phyloP scores from a whole-genome alignment of 148 eudicot species.

The Nyssa sinensis region DNA sequence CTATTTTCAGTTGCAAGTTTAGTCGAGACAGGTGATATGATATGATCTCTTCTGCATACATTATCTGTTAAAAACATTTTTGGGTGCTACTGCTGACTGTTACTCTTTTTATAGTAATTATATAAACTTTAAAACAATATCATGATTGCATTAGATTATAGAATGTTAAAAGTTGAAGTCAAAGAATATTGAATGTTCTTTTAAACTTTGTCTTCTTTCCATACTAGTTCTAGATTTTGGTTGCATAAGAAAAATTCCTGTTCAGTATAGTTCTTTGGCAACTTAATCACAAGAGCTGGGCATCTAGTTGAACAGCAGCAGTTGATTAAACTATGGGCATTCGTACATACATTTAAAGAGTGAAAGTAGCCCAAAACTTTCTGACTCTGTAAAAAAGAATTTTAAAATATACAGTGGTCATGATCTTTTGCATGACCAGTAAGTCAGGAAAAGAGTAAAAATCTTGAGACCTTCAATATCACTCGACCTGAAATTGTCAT shows the following conservation, averaged over 20 bases:
- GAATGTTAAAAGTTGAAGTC: not conserved
- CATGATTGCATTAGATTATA: not conserved
- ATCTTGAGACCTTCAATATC: not conserved
- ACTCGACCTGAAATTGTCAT: not conserved
- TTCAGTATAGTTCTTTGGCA: not conserved
- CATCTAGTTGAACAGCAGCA: not conserved
- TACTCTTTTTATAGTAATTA: not conserved
- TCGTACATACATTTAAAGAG: not conserved
- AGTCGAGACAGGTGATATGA: conserved; percentile 48
- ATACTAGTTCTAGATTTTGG: not conserved
- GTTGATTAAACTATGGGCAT: not conserved
- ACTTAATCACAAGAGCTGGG: not conserved
- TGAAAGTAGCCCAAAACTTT: not conserved
- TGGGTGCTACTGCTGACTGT: not conserved
- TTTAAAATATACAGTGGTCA: not conserved
- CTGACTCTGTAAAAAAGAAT: not conserved
- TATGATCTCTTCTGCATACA: not conserved
- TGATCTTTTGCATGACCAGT: too few species aligned
- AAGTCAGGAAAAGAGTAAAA: too few species aligned
- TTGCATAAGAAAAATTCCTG: not conserved
- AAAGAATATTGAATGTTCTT: not conserved
- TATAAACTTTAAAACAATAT: not conserved
- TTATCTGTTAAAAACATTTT: not conserved
- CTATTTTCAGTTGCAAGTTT: conserved; percentile 66
- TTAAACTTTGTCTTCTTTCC: not conserved